These are phyloP conservation scores for Multifurca ochricompacta DNA, from an alignment of 768 basidiomycete genomes.

Conservation along the genomic window DNA sequence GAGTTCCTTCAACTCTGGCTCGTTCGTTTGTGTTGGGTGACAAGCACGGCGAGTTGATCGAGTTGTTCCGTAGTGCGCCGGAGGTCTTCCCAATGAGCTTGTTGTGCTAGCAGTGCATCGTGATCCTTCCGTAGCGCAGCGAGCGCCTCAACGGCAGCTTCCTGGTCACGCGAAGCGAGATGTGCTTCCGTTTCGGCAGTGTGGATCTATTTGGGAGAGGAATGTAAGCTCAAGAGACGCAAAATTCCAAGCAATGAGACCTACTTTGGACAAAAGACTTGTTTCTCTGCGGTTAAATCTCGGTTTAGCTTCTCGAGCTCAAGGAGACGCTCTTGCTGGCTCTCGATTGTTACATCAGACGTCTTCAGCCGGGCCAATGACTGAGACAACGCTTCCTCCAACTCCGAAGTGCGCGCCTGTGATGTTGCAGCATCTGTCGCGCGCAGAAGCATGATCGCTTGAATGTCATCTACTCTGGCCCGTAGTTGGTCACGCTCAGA, in stretches of 20 bases:
- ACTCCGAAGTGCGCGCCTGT: slow-evolving; percentile 46
- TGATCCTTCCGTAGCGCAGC: slow-evolving; percentile 50
- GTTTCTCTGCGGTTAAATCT: slow-evolving; percentile 49
- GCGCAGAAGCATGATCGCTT: slow-evolving; percentile 36
- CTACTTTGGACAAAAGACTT: slow-evolving; percentile 53
- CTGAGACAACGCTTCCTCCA: slow-evolving; percentile 67
- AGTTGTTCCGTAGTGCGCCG: slow-evolving; percentile 66
- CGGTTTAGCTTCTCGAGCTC: slow-evolving; percentile 56
- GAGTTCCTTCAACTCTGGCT: slow-evolving; percentile 67
- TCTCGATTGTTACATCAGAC: slow-evolving; percentile 60
- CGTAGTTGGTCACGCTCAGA: slow-evolving; percentile 57
- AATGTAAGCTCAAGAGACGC: slow-evolving; percentile 10
- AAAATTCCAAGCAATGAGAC: slow-evolving; percentile 21
- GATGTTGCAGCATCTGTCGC: slow-evolving; percentile 40
- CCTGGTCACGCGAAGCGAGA: slow-evolving; percentile 56
- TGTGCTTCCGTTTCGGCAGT: slow-evolving; percentile 51
- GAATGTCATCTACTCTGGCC: slow-evolving; percentile 46
- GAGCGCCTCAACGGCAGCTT: slow-evolving; percentile 44
- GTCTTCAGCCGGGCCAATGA: slow-evolving; percentile 64
- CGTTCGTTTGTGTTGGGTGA: slow-evolving; percentile 55
- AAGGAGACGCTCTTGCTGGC: slow-evolving; percentile 49
- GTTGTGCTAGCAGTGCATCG: slow-evolving; percentile 51
- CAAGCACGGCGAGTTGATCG: slow-evolving; percentile 44
- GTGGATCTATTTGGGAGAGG: slow-evolving; percentile 39
- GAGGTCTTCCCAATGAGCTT: slow-evolving; percentile 73